phyloP scores from a whole-genome alignment of 2,329 filamentous ascomycete genomes.

The Sporothrix inflata region DNA sequence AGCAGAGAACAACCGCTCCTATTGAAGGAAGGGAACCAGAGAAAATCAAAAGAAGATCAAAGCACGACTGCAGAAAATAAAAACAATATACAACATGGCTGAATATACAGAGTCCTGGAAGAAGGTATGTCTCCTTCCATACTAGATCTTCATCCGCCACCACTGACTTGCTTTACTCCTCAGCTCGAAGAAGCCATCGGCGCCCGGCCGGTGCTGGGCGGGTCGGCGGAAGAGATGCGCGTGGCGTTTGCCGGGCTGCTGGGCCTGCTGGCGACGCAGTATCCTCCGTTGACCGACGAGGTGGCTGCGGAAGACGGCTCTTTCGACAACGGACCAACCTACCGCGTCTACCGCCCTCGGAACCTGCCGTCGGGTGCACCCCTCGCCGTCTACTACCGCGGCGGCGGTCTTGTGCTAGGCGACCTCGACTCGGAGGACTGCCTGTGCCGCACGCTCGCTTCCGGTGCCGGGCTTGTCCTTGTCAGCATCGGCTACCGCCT shows the following conservation, averaged over 20 bases:
- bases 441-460: not conserved
- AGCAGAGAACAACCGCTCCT: not conserved
- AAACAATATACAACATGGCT: conserved; percentile 28
- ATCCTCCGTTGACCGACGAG: not conserved
- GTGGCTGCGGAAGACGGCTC: not conserved
- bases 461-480: not conserved
- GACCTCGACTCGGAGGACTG: conserved; percentile 8
- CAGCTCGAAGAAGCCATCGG: conserved; percentile 7
- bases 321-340: not conserved
- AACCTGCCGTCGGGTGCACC: not conserved
- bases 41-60: too few relatives aligned
- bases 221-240: not conserved
- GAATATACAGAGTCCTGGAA: conserved; percentile 10
- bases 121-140: not conserved
- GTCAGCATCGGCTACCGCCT: conserved; percentile 10
- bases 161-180: not conserved
- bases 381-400: not conserved
- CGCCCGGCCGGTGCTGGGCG: not conserved
- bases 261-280: not conserved
- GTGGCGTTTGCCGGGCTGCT: not conserved
- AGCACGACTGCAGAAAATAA: not conserved
- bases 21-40: not conserved
- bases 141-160: not conserved
- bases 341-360: not conserved
- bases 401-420: not conserved